Conservation (phyloP, 2,329 filamentous ascomycete species). For the Paracoccidioides brasiliensis region DNA sequence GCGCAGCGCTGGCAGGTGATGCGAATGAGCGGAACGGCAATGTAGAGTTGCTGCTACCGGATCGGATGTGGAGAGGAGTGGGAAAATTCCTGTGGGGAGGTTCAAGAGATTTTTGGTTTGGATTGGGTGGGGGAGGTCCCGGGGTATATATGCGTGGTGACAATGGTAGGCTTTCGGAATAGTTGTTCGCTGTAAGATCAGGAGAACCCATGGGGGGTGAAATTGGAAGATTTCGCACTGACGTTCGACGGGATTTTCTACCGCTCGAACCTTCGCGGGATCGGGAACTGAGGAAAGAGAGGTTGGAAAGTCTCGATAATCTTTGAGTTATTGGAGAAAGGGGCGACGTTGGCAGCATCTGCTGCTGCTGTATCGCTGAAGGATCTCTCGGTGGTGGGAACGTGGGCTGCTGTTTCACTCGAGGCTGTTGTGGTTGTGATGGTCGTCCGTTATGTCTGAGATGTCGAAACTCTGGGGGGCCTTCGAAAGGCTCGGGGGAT, state of each 20-base stretch:
- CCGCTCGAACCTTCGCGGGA: slow-evolving; percentile 25
- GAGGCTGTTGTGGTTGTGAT: slow-evolving; percentile 5
- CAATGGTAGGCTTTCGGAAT: slow-evolving; percentile 40
- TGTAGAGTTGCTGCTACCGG: slow-evolving; percentile 20
- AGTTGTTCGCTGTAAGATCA: slow-evolving; percentile 31
- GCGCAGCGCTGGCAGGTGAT: slow-evolving; percentile 31
- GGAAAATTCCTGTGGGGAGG: slow-evolving; percentile 19
- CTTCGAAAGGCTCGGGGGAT: slow-evolving; percentile 20
- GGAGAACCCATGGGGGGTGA: slow-evolving; percentile 41
- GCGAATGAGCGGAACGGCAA: slow-evolving; percentile 34
- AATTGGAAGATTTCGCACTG: slow-evolving; percentile 44
- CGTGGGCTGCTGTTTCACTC: slow-evolving; percentile 7
- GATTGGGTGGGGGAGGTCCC: slow-evolving; percentile 42
- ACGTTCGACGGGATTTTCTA: slow-evolving; percentile 33
- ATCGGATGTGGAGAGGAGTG: slow-evolving; percentile 21
- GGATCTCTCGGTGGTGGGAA: slow-evolving; percentile 7
- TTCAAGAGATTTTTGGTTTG: slow-evolving; percentile 19
- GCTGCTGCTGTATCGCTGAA: slow-evolving; percentile 5
- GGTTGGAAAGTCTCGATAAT: slow-evolving; percentile 26
- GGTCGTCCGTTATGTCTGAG: slow-evolving; percentile 10
- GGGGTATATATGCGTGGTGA: slow-evolving; percentile 45
- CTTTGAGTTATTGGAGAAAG: slow-evolving; percentile 23
- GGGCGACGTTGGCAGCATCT: slow-evolving; percentile 18
- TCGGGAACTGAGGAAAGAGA: slow-evolving; percentile 31
- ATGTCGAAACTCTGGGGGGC: slow-evolving; percentile 21